These are phyloP conservation scores for Yamadazyma epiphylla DNA, from an alignment of 1,139 yeast species.

Conservation along the genomic window DNA sequence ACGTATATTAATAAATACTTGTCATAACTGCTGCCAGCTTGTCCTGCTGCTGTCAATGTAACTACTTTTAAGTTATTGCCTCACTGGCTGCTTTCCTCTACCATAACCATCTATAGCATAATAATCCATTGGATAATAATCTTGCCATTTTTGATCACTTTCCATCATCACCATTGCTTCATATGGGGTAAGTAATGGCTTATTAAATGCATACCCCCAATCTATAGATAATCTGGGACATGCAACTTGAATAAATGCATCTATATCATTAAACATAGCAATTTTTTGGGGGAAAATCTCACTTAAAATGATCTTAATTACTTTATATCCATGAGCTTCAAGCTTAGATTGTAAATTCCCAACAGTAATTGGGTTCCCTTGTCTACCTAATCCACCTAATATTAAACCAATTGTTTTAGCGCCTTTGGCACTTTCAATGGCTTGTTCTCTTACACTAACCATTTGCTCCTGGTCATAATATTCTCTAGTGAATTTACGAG, in stretches of 20 bases:
- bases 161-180: constrained; percentile 91
- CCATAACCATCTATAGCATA: constrained; percentile 91
- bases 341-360: constrained; percentile 57
- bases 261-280: constrained; percentile 92
- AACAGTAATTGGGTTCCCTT: constrained; percentile 82
- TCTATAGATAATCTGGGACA: constrained; percentile 95
- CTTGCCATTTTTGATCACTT: constrained; percentile 65
- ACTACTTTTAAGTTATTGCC: too few relatives aligned
- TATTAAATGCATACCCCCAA: constrained; percentile 97
- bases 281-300: constrained; percentile 93
- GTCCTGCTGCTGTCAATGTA: too few relatives aligned
- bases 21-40: too few relatives aligned
- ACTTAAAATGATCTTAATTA: constrained; percentile 79
- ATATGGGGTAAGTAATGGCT: constrained; percentile 91
- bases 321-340: constrained; percentile 52
- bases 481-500: constrained; percentile 85
- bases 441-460: constrained; percentile 69
- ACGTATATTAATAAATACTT: not conserved
- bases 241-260: constrained; percentile 95
- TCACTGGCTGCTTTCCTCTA: constrained; percentile 79
- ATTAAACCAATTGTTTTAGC: constrained; percentile 79
- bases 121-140: constrained; percentile 91
- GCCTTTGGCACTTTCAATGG: constrained; percentile 54
- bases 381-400: constrained; percentile 95
- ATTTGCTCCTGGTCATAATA: constrained; percentile 83